Base-by-base conservation (phyloP, 129 eudicot species). In the Helichrysum umbraculigerum region DNA sequence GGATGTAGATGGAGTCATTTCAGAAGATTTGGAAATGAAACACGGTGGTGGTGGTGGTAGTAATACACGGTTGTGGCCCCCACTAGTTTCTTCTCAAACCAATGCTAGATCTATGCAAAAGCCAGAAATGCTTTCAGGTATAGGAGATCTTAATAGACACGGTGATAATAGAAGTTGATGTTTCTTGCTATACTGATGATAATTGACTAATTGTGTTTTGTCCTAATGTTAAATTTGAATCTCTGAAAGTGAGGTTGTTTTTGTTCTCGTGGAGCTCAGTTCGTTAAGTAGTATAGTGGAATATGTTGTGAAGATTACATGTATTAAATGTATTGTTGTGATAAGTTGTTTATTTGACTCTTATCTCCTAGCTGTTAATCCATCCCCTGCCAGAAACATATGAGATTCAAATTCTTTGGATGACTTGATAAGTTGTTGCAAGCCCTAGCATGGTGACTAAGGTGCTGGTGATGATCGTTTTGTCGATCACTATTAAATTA, bases 1-100 rank as follows among this genome's bases (percentile, higher is more conserved):
- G 90, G 91, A 84, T 11, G 72, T 83, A 19, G 89, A 85, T 75
- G 71, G 71, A 34, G 61, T 68, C 42, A 70, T 32, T 33, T 28
- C 10, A 42, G 12, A 42, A 42, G 50, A 42, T 42, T 42, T 42
- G 50, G 50, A 42, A 42, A 42, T 42, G 50, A 42, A 42, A 8
- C 15, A 10, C 6, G 52, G 16, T n/a, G 74, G 42, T 12, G 52
- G 16, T n/a, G 74, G 42, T 25, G 34, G 37, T 52, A 54, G 59
- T 63, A 66, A 41, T 79, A 9, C 66, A 5, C 73, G 73, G 21
- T 30, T 56, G 58, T 72, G 83, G 78, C 83, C 78, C 0, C 59
- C 73, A 6, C 44, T 42, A 39, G 72, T 71, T 71, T 78, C 77
- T 21, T 72, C 82, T 51, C 83, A 79, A 11, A 47, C 47, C n/a